Base-by-base conservation (phyloP, 2,329 filamentous ascomycete species). In the Chrysoporthe deuterocubensis region DNA sequence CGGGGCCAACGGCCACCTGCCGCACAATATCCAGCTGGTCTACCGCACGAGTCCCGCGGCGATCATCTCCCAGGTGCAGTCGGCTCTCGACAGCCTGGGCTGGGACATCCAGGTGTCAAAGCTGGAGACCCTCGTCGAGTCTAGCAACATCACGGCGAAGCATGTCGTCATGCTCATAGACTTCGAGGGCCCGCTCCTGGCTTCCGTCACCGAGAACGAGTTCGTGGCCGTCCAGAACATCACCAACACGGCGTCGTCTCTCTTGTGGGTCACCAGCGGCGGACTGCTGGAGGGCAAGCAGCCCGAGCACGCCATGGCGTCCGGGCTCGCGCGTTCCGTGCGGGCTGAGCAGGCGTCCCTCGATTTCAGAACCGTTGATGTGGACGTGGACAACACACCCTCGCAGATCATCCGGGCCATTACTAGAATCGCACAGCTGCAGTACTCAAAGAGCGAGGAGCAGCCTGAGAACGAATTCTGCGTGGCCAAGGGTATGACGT, bases 211-310 rank as follows among this genome's bases (percentile, higher is more conserved):
- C 0, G 71, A 75, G 48, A 59, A 66, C 6, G 75, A 78, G 57
- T 74, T 78, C 34, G 44, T 54, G 4, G 66, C 70, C 9, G 68
- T 79, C 46, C 74, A 75, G 66, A 67, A 56, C 18, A 71, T 77
- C 54, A 72, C 67, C 8, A 42, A 21, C 46, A 8, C 70, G 14
- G 69, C 72, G 13, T 72, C 71, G 4, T 68, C 71, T 8, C 66
- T 77, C 21, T 69, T 78, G 18, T 79, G 77, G 77, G 70, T 75
- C 11, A 77, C 73, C 5, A 66, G 64, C 7, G 74, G 71, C 21
- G 71, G 67, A 42, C 66, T 76, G 5, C 61, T 75, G 21, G 65
- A 71, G 13, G 73, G 72, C 52, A 71, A 72, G 60, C 66, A 52
- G 14, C 75, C 75, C 18, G 73, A 76, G 48, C 70, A 69, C 40